Evolutionary conservation across 176 grass and related monocot genomes (phyloP), one percentile per base, ranked within the genome.

Genomic region (Chrysopogon serrulatus): DNA sequence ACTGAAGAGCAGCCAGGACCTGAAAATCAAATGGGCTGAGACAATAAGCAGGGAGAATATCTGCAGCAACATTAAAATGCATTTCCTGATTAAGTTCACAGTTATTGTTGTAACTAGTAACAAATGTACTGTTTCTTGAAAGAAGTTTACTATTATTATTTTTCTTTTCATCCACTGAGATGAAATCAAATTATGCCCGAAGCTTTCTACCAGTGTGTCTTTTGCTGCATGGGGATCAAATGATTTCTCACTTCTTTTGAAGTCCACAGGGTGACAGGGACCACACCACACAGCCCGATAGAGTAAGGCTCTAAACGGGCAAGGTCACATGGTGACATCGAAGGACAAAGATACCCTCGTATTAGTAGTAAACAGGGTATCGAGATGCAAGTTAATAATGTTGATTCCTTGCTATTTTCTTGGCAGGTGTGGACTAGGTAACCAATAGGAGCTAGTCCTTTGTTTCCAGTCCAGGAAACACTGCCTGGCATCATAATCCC

Each of bases 1-100:
- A 99, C 68, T 0, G 97, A 99, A 85, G 97, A 99, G 75, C 97
- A 99, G 14, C 97, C 91, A 64, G 97, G 93, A 65, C 97, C 91
- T 99, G 74, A 81, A 31, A 54, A 78, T 78, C 43, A 87, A 33
- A 80, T 78, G 19, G 2, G 6, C 4, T n/a, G n/a, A 12, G 3
- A 61, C n/a, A 68, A 49, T 26, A 19, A 31, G 14, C 44, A 66
- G 34, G 35, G 10, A 47, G 16, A 78, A 67, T 39, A 1, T 17
- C 63, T 34, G 3, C 27, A 18, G 17, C 34, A 90, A 31, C 14
- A 8, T 1, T 64, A 43, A 54, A 17, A 31, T 18, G 14, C 11
- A 71, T 56, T 72, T 56, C 36, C 21, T 17, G 49, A 3, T 33
- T 7, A 21, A 36, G 10, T 74, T 66, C 4, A 5, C 27, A 0